A percentile compares a stretch with the other conserved stretches of the same genome.
Evolutionary conservation across 2,329 filamentous ascomycete species (phyloP).

Genomic region (Immersiporthe knoxdaviesiana): DNA sequence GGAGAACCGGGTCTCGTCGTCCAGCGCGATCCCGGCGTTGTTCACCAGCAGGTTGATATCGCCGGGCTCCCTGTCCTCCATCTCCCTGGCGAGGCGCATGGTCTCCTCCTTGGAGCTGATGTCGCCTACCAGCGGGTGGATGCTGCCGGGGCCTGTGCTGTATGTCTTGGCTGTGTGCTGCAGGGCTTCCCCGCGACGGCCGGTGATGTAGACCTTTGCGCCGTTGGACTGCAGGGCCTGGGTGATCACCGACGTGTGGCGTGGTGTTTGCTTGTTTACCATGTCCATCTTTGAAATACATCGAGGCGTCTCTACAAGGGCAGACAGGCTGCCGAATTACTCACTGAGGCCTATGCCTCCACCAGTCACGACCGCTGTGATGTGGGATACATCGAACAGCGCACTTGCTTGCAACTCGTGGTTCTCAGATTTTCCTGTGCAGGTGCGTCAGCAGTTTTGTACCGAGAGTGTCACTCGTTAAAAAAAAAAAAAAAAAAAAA

Average conservation of each 20-base stretch:
- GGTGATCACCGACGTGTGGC: conserved; percentile 15
- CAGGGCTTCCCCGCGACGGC: conserved; percentile 19
- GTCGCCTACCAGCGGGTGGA: conserved; percentile 15
- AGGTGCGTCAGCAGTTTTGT: too few species aligned
- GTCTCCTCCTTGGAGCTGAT: conserved; percentile 49
- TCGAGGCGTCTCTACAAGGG: neutral
- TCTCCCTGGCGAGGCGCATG: conserved; percentile 51
- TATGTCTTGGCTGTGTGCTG: conserved; percentile 18
- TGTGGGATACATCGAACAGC: conserved; percentile 25
- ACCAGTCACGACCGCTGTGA: conserved; percentile 25
- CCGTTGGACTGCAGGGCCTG: conserved; percentile 26
- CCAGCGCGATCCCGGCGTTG: conserved; percentile 55
- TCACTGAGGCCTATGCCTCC: conserved; percentile 25
- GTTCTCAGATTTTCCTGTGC: conserved; percentile 18
- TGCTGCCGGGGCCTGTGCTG: conserved; percentile 18
- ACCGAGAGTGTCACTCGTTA: neutral
- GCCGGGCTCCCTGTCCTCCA: conserved; percentile 53
- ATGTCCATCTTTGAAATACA: neutral
- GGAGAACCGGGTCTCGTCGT: conserved; percentile 54
- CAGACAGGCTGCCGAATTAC: neutral
- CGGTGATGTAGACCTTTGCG: conserved; percentile 24
- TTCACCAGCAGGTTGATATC: conserved; percentile 57
- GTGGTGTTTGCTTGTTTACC: neutral
- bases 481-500: neutral
- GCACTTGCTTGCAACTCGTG: conserved; percentile 21